Evolutionary conservation across 2,329 filamentous ascomycete species (phyloP).

Genomic region (Chrysoporthe deuterocubensis): DNA sequence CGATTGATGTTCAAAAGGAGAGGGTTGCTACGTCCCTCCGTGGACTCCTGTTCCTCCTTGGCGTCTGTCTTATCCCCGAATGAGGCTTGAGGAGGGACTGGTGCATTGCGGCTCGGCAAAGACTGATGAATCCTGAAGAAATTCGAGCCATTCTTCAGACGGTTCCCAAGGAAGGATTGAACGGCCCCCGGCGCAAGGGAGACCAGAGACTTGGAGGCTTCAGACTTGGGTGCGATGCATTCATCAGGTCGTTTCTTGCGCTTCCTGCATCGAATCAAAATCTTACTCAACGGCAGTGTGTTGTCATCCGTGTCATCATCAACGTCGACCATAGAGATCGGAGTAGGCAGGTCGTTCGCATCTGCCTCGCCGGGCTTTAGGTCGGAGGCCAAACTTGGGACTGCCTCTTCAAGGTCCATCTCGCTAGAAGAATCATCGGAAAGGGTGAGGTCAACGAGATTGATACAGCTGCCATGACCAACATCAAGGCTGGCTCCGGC

Average conservation of each 20-base stretch:
- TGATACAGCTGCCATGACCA: too few relatives aligned
- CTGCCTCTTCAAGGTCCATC: background rate
- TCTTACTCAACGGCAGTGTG: background rate
- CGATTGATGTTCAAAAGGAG: background rate
- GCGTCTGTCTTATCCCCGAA: background rate
- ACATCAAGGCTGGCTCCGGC: background rate
- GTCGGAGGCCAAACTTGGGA: conserved; percentile 5
- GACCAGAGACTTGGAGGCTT: background rate
- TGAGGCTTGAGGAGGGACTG: background rate
- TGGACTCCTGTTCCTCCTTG: background rate
- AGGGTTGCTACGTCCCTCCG: background rate
- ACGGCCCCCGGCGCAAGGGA: background rate
- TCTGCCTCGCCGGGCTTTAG: background rate
- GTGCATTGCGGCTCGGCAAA: background rate
- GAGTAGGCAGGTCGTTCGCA: background rate
- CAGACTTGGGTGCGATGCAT: background rate
- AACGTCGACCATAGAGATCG: background rate
- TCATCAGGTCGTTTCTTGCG: background rate
- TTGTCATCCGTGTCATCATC: conserved; percentile 5
- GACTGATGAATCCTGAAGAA: conserved; percentile 1
- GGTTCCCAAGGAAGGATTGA: background rate
- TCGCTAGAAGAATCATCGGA: background rate
- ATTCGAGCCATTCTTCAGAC: background rate
- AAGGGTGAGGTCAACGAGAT: conserved; percentile 2
- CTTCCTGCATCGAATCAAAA: conserved; percentile 14